Evolutionary conservation across 116 monocot species (phyloP), one percentile per base, ranked within the genome.

Genomic region (Posidonia oceanica): DNA sequence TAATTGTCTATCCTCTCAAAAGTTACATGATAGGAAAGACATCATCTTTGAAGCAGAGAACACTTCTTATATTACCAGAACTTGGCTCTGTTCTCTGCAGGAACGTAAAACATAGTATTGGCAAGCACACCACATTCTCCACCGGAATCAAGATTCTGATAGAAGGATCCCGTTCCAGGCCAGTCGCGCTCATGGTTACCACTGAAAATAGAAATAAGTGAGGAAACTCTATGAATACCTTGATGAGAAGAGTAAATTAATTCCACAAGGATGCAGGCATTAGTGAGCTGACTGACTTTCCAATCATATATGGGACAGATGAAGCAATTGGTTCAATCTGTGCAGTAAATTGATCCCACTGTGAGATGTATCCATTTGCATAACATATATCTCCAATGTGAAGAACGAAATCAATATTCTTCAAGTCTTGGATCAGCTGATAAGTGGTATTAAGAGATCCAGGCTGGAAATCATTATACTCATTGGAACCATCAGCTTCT

Each of bases 111-210:
- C 90, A 87, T 87, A 29, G 83, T 90, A 72, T 90, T 74, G 38
- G 83, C 85, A 52, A 76, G 56, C 39, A 98, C 98, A 56, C 98
- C 98, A 75, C 98, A 98, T 86, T 98, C 98, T 14, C 98, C 98
- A 67, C 98, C 98, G 6, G 98, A 98, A 75, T 97, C 98, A 17
- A 62, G 70, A 52, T 80, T 93, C 36, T 72, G 82, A 67, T 98
- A 98, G 80, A 98, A 98, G 17, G 98, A 98, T 74, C 98, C 93
- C 51, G 87, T 77, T 54, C 80, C 88, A 54, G 98, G 98, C 90
- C 90, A 98, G 72, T 98, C 98, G 22, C 98, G 67, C 74, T 98
- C 98, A 79, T 98, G 98, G 72, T 96, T 96, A 18, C 96, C 96
- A 56, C 96, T 96, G 85, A 63, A 86, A 68, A 36, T 3, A 4